Evolutionary conservation across 306 rosid species (phyloP).

Genomic region (Cucumis melo): DNA sequence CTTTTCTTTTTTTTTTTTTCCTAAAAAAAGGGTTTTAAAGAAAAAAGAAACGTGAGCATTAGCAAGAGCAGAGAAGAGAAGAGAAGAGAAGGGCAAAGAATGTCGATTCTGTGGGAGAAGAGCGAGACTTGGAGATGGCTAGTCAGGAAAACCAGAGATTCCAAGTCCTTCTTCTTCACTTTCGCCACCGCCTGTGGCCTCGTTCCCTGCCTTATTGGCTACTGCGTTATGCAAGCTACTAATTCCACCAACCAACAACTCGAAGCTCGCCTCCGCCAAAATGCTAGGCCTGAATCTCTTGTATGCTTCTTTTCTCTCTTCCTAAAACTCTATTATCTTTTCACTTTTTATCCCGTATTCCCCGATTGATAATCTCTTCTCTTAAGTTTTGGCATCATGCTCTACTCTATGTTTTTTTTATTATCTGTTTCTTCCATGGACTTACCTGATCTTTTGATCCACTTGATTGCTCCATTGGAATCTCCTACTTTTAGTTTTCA

Average conservation of each 20-base stretch:
- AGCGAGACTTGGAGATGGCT: constrained; percentile 61
- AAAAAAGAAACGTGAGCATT: background rate
- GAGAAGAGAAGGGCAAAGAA: background rate
- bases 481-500: background rate
- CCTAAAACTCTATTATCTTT: background rate
- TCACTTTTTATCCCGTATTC: background rate
- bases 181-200: constrained; percentile 86
- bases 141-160: constrained; percentile 61
- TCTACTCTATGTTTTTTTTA: background rate
- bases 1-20: too few relatives aligned
- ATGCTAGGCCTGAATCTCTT: constrained; percentile 67
- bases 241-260: constrained; percentile 56
- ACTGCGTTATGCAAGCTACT: constrained; percentile 63
- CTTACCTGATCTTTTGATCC: background rate
- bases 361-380: background rate
- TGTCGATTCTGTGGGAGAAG: constrained; percentile 58
- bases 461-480: background rate
- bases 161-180: constrained; percentile 68
- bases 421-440: background rate
- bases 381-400: background rate
- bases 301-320: constrained; percentile 9
- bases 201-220: constrained; percentile 71
- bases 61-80: background rate
- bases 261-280: constrained; percentile 67
- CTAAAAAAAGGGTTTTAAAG: too few relatives aligned